Base-by-base conservation (phyloP, 2,329 filamentous ascomycete genomes). In the Fusarium clavum region DNA sequence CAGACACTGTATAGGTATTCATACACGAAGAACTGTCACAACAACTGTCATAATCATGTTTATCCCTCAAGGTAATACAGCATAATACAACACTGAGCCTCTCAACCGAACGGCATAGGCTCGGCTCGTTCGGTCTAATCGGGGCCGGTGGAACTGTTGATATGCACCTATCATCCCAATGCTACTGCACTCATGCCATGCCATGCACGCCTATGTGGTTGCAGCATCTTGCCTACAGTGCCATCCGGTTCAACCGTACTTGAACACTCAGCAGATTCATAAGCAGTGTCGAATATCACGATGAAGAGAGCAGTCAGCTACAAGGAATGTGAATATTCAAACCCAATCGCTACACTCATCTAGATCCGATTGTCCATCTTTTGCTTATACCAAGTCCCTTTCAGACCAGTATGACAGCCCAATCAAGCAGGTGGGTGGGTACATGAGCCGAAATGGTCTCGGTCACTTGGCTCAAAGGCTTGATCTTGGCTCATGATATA, bases 401-500 rank as follows among this genome's bases (percentile, higher is more conserved):
- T 46, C 38, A 18, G 49, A 60, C 60, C 67, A 56, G 40, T 53
- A 66, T 18, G 45, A 45, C 44, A 49, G 43, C 58, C 60, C 60
- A 63, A 61, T 56, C 56, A 47, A 64, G 67, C 34, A 57, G 71
- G 61, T 63, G 71, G 56, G 67, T 43, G 71, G 56, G 67, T 43
- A 40, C 65, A 46, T 56, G 64, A 62, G 57, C 53, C 68, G 45
- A 51, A 27, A 55, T 54, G 45, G 51, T 68, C 57, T 70, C 51
- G 52, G 43, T 46, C 48, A 49, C 38, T 53, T 61, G 25, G 27
- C 22, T 14, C 27, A n/a, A 22, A 62, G 60, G 32, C 34, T 63
- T 57, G 43, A 58, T 14, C 49, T 55, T 63, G 47, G 43, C 34
- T 49, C 38, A 44, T 34, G 40, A 41, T 53, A 20, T 46, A 54